These are phyloP conservation scores for Eucalyptus curtisii DNA, from an alignment of 345 rosid species.

Conservation along the genomic window DNA sequence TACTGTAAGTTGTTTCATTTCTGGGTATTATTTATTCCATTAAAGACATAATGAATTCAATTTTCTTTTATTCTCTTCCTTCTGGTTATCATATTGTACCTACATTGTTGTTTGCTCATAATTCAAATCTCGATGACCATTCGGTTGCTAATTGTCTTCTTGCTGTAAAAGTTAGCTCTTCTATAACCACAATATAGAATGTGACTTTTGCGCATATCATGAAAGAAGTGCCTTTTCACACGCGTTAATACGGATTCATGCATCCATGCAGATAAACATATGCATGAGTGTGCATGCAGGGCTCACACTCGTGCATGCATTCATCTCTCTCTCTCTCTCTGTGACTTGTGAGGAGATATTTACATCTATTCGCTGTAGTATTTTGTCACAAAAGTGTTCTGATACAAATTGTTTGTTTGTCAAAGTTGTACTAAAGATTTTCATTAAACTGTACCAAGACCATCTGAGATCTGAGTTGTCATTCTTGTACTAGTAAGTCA, in stretches of 20 bases:
- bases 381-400: neutral
- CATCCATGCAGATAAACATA: neutral
- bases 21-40: neutral
- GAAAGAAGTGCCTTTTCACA: neutral
- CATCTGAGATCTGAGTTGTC: neutral
- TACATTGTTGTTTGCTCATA: neutral
- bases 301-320: neutral
- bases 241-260: neutral
- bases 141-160: neutral
- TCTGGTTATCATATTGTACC: neutral
- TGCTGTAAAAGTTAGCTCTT: neutral
- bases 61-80: neutral
- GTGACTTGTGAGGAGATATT: neutral
- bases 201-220: neutral
- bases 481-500: neutral
- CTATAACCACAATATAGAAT: neutral
- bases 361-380: neutral
- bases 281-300: neutral
- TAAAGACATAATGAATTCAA: neutral
- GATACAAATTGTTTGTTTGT: neutral
- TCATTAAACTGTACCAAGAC: neutral
- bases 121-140: neutral
- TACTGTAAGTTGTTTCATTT: conserved; percentile 50
- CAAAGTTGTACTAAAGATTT: neutral
- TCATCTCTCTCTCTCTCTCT: neutral